Percentiles rank a stretch among this genome's conserved stretches.
These are phyloP conservation scores for Flaveria brownii DNA, from an alignment of 129 eudicot species.

Conservation along the genomic window DNA sequence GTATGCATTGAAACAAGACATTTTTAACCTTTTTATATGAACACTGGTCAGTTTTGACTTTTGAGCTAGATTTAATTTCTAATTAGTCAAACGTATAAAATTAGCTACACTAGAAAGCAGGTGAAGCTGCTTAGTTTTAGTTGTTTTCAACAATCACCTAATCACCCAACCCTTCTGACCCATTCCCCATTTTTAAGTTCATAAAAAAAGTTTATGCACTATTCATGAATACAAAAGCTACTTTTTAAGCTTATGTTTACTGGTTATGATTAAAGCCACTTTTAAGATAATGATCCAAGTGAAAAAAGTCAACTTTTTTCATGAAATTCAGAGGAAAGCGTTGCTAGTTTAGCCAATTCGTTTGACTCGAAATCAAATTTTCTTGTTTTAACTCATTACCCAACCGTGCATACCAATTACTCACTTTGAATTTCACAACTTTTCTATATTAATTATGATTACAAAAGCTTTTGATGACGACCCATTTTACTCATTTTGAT, in stretches of 20 bases:
- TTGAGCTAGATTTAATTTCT: not conserved
- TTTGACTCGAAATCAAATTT: conserved; percentile 4
- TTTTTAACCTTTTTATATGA: not conserved
- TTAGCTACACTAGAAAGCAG: not conserved
- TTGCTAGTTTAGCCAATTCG: not conserved
- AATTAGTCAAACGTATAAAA: not conserved
- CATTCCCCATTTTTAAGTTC: not conserved
- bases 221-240: not conserved
- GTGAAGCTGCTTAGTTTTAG: not conserved
- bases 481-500: not conserved
- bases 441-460: not conserved
- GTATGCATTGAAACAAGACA: conserved; percentile 26
- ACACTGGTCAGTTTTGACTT: not conserved
- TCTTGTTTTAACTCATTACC: not conserved
- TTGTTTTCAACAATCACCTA: not conserved
- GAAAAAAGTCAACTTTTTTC: not conserved
- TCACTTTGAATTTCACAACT: not conserved
- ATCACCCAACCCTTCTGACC: not conserved
- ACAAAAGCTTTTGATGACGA: not conserved
- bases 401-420: not conserved
- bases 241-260: not conserved
- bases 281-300: not conserved
- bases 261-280: not conserved
- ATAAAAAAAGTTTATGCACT: not conserved
- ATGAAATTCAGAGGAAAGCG: not conserved